Evolutionary conservation across 306 rosid genomes (phyloP).

Genomic region (Cucumis sativus): Cucumber_9930_V3 NC_026658.2:25913001-25913500

Average conservation of each 20-base stretch:
- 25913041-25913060: not conserved
- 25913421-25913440: not conserved
- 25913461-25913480: not conserved
- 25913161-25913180: not conserved
- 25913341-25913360: not conserved
- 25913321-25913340: not conserved
- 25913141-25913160: not conserved
- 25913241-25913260: constrained; percentile 1
- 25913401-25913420: constrained; percentile 7
- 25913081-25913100: not conserved
- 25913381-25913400: not conserved
- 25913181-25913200: not conserved
- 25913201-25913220: not conserved
- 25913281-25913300: constrained; percentile 9
- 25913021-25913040: not conserved
- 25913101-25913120: not conserved
- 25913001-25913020: not conserved
- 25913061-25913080: not conserved
- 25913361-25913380: not conserved
- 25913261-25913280: not conserved
- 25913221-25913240: constrained; percentile 4
- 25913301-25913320: not conserved
- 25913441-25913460: constrained; percentile 6
- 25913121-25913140: not conserved
- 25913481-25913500: constrained; percentile 1